Evolutionary conservation across 2,329 filamentous ascomycete genomes (phyloP), one percentile per base, ranked within the genome.

Genomic region (Thielaviopsis ethacetica): DNA sequence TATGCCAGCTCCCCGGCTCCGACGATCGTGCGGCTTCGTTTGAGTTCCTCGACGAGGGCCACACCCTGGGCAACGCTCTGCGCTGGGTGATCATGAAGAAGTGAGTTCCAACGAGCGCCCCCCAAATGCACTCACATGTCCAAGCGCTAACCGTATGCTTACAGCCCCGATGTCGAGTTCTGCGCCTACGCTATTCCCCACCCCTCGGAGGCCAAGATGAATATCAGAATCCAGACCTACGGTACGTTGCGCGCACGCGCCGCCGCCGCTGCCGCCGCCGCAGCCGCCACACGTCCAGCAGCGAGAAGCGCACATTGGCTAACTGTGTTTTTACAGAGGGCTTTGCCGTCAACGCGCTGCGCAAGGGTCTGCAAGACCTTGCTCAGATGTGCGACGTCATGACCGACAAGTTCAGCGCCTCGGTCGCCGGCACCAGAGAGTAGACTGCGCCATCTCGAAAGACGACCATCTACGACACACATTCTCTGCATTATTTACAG

Each of bases 61-160:
- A 98, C 72, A 98, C 93, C 0, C 76, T 98, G 57, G 93, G 93
- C 27, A 98, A 98, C 71, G 89, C 91, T 10, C 74, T 98, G 65
- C 81, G 93, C 67, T 97, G 91, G 69, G 86, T 96, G 63, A 94
- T 98, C 67, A 96, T 95, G 88, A 97, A 97, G 74, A 98, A 98
- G 91, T 96, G 75, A 64, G 82, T 68, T 53, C 30, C 12, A n/a
- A 12, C 56, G 7, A 2, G 12, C 12, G 7, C 1, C 19, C 30
- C 4, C 4, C n/a, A n/a, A 17, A n/a, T 62, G 64, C 62, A 52
- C 59, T n/a, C n/a, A 4, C 4, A 19, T 3, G 13, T 4, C 15
- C 12, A 24, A 10, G 7, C 2, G 15, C 57, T 54, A 59, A 59
- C 52, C 13, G 15, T 38, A 19, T 3, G 7, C 9, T 24, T 27